Evolutionary conservation across 495 filamentous ascomycete genomes (phyloP).

Genomic region (Aspergillus saccharolyticus): DNA sequence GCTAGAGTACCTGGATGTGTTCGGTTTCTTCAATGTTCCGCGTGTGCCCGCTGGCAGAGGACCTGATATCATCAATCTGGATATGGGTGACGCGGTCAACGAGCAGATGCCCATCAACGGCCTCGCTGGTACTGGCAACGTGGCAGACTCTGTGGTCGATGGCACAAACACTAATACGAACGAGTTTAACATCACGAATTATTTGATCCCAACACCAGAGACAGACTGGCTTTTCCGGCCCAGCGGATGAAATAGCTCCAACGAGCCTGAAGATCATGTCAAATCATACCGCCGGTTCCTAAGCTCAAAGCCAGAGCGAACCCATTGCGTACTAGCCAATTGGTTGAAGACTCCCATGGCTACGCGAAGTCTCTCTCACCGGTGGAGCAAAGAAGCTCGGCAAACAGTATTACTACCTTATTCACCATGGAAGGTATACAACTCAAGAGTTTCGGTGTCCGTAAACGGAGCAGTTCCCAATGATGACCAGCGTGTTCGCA

Average conservation of each 20-base stretch:
- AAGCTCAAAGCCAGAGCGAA: neutral
- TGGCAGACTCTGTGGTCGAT: constrained; percentile 22
- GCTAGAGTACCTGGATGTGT: constrained; percentile 86
- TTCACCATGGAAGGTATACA: too few relatives aligned
- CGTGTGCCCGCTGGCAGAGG: constrained; percentile 50
- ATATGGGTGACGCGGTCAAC: constrained; percentile 29
- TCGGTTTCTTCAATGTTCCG: constrained; percentile 89
- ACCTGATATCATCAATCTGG: constrained; percentile 26
- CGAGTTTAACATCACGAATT: constrained; percentile 48
- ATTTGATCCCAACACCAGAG: constrained; percentile 43
- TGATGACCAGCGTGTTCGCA: too few relatives aligned
- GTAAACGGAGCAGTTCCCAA: too few relatives aligned
- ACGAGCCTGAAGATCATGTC: neutral
- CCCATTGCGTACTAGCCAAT: neutral
- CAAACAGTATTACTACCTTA: too few relatives aligned
- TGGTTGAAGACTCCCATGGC: neutral
- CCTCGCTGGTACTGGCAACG: constrained; percentile 23
- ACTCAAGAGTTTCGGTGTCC: too few relatives aligned
- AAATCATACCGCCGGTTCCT: neutral
- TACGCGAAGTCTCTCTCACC: too few relatives aligned
- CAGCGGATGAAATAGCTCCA: constrained; percentile 18
- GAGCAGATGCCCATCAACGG: constrained; percentile 44
- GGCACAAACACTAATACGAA: constrained; percentile 26
- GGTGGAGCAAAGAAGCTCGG: too few relatives aligned
- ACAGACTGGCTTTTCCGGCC: constrained; percentile 45